A percentile compares a stretch with the other conserved stretches of the same genome.
Evolutionary conservation across 2,329 filamentous ascomycete species (phyloP).

Genomic region (Grosmannia penicillata): DNA sequence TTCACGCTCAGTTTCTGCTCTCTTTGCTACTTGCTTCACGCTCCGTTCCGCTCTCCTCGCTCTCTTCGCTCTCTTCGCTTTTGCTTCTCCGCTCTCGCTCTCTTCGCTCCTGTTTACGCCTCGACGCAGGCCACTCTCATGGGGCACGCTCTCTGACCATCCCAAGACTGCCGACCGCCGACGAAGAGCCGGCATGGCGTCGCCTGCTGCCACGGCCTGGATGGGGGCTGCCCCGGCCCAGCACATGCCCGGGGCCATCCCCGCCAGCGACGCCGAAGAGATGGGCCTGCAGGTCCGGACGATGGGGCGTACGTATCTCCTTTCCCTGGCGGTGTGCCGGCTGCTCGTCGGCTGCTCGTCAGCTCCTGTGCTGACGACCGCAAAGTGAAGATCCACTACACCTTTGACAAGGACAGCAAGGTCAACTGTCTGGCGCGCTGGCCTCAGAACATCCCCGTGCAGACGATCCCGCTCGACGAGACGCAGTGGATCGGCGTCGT

Average conservation of each 20-base stretch:
- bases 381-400: slow-evolving; percentile 90
- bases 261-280: slow-evolving; percentile 13
- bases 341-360: not conserved
- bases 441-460: slow-evolving; percentile 64
- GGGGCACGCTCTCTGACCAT: not conserved
- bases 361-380: slow-evolving; percentile 4
- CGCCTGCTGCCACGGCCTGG: slow-evolving; percentile 7
- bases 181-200: slow-evolving; percentile 8
- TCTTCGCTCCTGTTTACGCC: not conserved
- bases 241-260: slow-evolving; percentile 1
- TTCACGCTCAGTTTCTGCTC: too few relatives aligned
- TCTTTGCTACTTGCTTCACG: too few relatives aligned
- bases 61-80: not conserved
- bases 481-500: slow-evolving; percentile 70
- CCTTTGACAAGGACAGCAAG: slow-evolving; percentile 79
- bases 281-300: slow-evolving; percentile 16
- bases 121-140: slow-evolving; percentile 1
- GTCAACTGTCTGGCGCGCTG: slow-evolving; percentile 81
- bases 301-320: slow-evolving; percentile 18
- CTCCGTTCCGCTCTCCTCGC: too few relatives aligned
- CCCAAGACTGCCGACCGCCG: not conserved
- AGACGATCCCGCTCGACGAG: slow-evolving; percentile 69
- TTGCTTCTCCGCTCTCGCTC: not conserved
- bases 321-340: not conserved
- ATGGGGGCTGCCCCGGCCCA: not conserved